These are phyloP conservation scores for Stagonosporopsis chrysanthemi DNA, from an alignment of 2,329 filamentous ascomycete species.

Conservation along the genomic window DNA sequence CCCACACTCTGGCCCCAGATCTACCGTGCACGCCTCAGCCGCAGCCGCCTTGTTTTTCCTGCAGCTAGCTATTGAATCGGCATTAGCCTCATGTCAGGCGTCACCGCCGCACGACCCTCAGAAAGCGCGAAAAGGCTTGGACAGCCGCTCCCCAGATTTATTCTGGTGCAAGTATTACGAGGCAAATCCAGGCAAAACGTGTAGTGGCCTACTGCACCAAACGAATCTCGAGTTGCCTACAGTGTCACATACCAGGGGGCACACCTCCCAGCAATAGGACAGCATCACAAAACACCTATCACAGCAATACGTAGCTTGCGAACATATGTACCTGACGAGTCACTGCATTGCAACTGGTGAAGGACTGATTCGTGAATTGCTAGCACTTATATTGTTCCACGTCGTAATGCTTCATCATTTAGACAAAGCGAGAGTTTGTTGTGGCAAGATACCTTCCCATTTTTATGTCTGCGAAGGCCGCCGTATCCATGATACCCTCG, in stretches of 20 bases:
- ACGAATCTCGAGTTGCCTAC: not conserved
- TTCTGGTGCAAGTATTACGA: not conserved
- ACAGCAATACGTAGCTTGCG: not conserved
- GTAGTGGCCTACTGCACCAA: not conserved
- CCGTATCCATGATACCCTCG: not conserved
- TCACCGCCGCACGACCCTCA: not conserved
- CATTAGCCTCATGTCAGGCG: not conserved
- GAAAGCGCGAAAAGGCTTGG: not conserved
- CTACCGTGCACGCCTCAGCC: not conserved
- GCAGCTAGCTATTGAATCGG: not conserved
- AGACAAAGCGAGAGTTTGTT: not conserved
- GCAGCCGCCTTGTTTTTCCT: not conserved
- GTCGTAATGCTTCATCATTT: not conserved
- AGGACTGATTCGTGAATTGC: not conserved
- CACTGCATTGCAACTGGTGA: not conserved
- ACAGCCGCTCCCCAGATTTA: not conserved
- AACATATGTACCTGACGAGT: not conserved
- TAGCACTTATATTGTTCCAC: not conserved
- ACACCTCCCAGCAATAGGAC: not conserved
- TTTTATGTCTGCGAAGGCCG: not conserved
- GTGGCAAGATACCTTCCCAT: not conserved
- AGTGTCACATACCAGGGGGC: not conserved
- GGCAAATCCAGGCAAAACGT: not conserved
- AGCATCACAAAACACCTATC: not conserved
- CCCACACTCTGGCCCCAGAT: constrained; percentile 13